These are phyloP conservation scores for Paramarasmius palmivorus DNA, from an alignment of 1,284 basidiomycete genomes.

Conservation along the genomic window DNA sequence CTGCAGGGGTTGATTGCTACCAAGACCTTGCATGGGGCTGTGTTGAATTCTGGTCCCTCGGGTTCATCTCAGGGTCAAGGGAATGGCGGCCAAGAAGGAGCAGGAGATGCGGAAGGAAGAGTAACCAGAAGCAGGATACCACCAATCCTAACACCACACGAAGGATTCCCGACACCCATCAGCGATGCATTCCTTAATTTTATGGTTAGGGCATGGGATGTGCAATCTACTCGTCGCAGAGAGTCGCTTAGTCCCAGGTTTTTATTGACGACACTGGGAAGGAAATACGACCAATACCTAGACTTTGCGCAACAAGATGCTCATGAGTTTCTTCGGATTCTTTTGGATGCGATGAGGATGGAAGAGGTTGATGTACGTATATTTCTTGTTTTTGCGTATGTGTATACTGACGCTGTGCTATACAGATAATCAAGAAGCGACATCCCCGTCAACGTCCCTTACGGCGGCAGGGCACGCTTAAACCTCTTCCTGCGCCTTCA, in stretches of 20 bases:
- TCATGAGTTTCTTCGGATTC: conserved; percentile 87
- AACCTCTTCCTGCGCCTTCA: neutral
- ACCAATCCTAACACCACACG: conserved; percentile 37
- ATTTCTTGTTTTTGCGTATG: neutral
- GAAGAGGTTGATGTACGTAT: conserved; percentile 85
- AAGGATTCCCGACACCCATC: conserved; percentile 65
- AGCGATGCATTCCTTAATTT: conserved; percentile 61
- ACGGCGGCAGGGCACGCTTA: conserved; percentile 31
- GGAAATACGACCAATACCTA: conserved; percentile 91
- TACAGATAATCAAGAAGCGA: conserved; percentile 76
- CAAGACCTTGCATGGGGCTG: too few species aligned
- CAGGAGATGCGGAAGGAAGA: too few species aligned
- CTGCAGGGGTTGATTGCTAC: conserved; percentile 75
- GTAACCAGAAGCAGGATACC: conserved; percentile 34
- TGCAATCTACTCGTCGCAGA: conserved; percentile 48
- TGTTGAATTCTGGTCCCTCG: too few species aligned
- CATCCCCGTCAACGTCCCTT: conserved; percentile 47
- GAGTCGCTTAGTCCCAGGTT: conserved; percentile 64
- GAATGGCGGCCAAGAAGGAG: too few species aligned
- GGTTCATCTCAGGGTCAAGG: too few species aligned
- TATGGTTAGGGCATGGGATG: conserved; percentile 60
- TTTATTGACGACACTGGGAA: conserved; percentile 69
- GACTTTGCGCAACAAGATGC: conserved; percentile 94
- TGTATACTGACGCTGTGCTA: conserved; percentile 12
- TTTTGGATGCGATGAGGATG: conserved; percentile 93